Base-by-base conservation (phyloP, 2,329 filamentous ascomycete species). In the Colletotrichum noveboracense region DNA sequence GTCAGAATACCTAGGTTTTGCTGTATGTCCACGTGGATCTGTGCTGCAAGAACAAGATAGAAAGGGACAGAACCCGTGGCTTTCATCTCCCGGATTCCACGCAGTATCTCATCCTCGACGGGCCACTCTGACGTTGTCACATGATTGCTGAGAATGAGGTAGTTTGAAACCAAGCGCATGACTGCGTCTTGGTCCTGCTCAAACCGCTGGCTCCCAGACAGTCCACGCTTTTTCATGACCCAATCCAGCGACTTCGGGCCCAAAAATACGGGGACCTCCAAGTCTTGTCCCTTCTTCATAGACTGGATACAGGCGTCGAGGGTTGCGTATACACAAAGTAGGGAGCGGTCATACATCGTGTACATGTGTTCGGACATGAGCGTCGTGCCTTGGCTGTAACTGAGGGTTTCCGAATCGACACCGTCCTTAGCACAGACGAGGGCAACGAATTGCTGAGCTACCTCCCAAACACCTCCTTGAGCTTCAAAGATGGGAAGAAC, bases 271-370 rank as follows among this genome's bases (percentile, higher is more conserved):
- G 18, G 18, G 18, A n/a, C 5, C 9, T n/a, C 38, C 18, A n/a
- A 0, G 3, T n/a, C 38, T n/a, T 48, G 2, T n/a, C 38, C 38
- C 18, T n/a, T 0, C 18, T 48, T 48, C 9, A 48, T n/a, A 12
- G 38, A n/a, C 9, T 48, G 9, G 0, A 12, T 9, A n/a, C 18
- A 48, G 18, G 38, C 18, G 0, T 48, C 0, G 0, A 48, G 38
- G 5, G 38, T n/a, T 7, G 18, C 18, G 9, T 48, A n/a, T 0
- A 48, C 38, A n/a, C 38, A 48, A 48, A 48, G 38, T 48, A n/a
- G 38, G 18, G 38, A 48, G 0, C 38, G 38, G 38, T 48, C 38
- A 0, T n/a, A 48, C 0, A 5, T n/a, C 18, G 18, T n/a, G 38
- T 48, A 48, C 38, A 48, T 48, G 38, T n/a, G 1, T 48, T 48